Evolutionary conservation across 345 rosid genomes (phyloP).

Genomic region (Lepidium aucheri): DNA sequence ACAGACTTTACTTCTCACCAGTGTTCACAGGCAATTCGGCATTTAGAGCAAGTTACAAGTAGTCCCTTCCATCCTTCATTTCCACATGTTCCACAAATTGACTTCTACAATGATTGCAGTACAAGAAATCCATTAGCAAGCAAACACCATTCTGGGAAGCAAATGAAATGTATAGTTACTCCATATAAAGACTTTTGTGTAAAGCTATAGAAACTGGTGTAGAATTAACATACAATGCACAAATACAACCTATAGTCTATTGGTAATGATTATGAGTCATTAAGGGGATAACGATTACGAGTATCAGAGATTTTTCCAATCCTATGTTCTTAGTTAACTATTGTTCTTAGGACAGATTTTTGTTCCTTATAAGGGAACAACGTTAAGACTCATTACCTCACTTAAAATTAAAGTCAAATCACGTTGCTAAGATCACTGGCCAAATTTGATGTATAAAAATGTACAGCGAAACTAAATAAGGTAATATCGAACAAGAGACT

Average conservation of each 20-base stretch:
- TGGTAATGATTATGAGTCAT: neutral
- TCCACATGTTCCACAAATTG: conserved; percentile 42
- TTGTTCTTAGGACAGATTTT: neutral
- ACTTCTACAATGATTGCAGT: conserved; percentile 20
- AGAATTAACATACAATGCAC: too few species aligned
- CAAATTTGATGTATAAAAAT: neutral
- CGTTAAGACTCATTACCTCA: neutral
- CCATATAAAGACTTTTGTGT: neutral
- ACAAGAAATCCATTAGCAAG: conserved; percentile 14
- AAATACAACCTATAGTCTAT: too few species aligned
- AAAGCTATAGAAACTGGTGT: too few species aligned
- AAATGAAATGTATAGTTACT: neutral
- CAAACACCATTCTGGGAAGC: neutral
- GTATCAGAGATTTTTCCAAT: neutral
- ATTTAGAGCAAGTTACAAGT: conserved; percentile 34
- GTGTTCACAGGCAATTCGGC: conserved; percentile 33
- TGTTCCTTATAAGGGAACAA: neutral
- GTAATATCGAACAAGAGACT: conserved; percentile 3
- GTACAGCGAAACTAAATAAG: neutral
- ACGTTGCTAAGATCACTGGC: neutral
- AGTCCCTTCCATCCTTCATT: conserved; percentile 22
- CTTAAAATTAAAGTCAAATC: neutral
- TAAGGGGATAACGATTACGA: neutral
- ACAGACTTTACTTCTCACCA: conserved; percentile 32
- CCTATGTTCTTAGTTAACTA: neutral